Evolutionary conservation across 83 land plant genomes (phyloP), one percentile per base, ranked within the genome.

Genomic region (Diphasiastrum complanatum): DNA sequence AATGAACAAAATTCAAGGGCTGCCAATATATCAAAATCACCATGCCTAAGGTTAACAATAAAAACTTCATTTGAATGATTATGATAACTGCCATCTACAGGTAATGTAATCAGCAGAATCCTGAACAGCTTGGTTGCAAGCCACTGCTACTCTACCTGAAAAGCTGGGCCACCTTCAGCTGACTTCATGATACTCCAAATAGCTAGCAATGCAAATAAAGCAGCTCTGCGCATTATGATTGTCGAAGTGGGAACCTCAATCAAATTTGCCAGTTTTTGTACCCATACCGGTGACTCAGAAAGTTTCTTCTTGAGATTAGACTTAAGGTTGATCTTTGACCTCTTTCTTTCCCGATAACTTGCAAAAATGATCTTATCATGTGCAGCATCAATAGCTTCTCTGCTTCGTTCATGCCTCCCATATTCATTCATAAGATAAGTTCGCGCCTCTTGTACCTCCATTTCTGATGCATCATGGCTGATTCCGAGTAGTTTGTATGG

Each of bases 91-190:
- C n/a, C n/a, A n/a, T n/a, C n/a, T n/a, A n/a, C n/a, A n/a, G n/a
- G n/a, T n/a, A n/a, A n/a, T n/a, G n/a, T n/a, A n/a, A n/a, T n/a
- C n/a, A n/a, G n/a, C n/a, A n/a, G n/a, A n/a, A n/a, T n/a, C n/a
- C n/a, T n/a, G n/a, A n/a, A n/a, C n/a, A n/a, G n/a, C n/a, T n/a
- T n/a, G n/a, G n/a, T n/a, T n/a, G n/a, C n/a, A n/a, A n/a, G n/a
- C n/a, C n/a, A n/a, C n/a, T n/a, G n/a, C 16, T 40, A n/a, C n/a
- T n/a, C n/a, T 50, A 50, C 53, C 53, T 50, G 53, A 1, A 50
- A 50, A n/a, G 53, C 53, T n/a, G 53, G 53, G 53, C 53, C 53
- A 16, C 53, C 53, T 24, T 50, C 53, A 0, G 23, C 53, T 0
- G 53, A 16, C 16, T 50, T 50, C 23, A 23, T 50, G 12, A 50